Percentiles rank a stretch among this genome's conserved stretches.
These are phyloP conservation scores for Lophiotrema nucula DNA, from an alignment of 495 filamentous ascomycete species.

Conservation along the genomic window DNA sequence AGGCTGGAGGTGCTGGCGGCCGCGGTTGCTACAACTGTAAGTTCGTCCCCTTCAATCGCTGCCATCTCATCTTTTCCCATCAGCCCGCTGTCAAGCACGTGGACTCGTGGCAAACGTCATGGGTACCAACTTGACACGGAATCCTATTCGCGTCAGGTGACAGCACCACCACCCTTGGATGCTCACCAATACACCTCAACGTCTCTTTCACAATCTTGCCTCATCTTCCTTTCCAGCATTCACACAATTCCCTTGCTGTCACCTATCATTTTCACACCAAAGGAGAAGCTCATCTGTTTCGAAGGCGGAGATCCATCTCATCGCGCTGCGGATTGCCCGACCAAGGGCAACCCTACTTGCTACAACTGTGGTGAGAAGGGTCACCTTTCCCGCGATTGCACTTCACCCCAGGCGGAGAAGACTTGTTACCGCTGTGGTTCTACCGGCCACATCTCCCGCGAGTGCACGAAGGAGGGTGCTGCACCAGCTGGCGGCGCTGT, in stretches of 20 bases:
- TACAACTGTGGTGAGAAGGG: conserved; percentile 85
- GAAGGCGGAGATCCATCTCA: conserved; percentile 74
- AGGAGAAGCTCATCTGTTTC: conserved; percentile 29
- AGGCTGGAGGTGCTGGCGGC: conserved; percentile 36
- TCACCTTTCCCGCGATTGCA: conserved; percentile 95
- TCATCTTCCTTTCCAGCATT: too few species aligned
- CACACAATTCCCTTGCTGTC: background rate
- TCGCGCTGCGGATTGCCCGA: conserved; percentile 91
- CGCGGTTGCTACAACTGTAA: conserved; percentile 81
- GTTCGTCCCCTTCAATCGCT: conserved; percentile 42
- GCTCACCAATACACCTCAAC: too few species aligned
- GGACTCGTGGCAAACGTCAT: conserved; percentile 20
- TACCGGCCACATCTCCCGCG: conserved; percentile 88
- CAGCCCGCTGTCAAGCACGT: background rate
- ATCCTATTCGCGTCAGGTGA: conserved; percentile 25
- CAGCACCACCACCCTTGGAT: too few species aligned
- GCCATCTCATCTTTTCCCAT: conserved; percentile 1
- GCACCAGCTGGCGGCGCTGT: conserved; percentile 52
- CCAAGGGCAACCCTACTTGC: conserved; percentile 89
- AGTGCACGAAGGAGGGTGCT: conserved; percentile 65
- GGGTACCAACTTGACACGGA: conserved; percentile 21
- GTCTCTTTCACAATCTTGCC: conserved; percentile 16
- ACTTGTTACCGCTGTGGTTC: conserved; percentile 92
- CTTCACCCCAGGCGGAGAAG: conserved; percentile 86
- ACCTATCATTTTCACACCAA: background rate